Conservation (phyloP, 23 red algal species). For the Chondrus crispus region DNA sequence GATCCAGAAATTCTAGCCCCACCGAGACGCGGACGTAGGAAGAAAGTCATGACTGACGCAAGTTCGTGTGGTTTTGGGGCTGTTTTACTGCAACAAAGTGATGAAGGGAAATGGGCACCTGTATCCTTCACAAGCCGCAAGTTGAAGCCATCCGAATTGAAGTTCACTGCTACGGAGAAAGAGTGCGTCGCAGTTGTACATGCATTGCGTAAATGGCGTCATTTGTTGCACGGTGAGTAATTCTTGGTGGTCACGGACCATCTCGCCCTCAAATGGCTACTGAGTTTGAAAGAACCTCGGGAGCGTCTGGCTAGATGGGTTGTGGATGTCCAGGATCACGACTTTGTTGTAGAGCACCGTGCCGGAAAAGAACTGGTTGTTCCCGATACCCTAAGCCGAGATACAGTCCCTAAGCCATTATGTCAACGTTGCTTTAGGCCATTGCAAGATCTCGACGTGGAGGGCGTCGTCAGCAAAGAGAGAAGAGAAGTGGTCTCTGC, state of each 20-base stretch:
- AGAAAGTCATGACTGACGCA: slow-evolving; percentile 5
- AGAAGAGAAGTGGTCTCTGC: neutral
- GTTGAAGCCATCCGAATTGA: neutral
- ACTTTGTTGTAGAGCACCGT: neutral
- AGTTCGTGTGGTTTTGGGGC: neutral
- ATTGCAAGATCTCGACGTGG: neutral
- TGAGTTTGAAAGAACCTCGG: neutral
- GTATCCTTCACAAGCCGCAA: neutral
- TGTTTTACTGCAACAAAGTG: neutral
- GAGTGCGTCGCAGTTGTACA: neutral
- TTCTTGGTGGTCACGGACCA: neutral
- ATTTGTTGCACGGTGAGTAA: neutral
- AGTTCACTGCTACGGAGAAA: neutral
- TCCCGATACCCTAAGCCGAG: neutral
- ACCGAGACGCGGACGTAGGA: neutral
- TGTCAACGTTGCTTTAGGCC: neutral
- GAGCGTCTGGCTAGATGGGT: neutral
- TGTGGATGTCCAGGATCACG: neutral
- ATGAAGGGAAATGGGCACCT: neutral
- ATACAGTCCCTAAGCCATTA: neutral
- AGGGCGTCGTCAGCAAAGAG: neutral
- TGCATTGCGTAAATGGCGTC: neutral
- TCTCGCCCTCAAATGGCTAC: neutral
- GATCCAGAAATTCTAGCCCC: neutral
- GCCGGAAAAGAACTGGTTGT: neutral